Percentiles rank a stretch among this genome's conserved stretches.
These are phyloP conservation scores for Rickenella mellea DNA, from an alignment of 768 basidiomycete genomes.

Conservation along the genomic window DNA sequence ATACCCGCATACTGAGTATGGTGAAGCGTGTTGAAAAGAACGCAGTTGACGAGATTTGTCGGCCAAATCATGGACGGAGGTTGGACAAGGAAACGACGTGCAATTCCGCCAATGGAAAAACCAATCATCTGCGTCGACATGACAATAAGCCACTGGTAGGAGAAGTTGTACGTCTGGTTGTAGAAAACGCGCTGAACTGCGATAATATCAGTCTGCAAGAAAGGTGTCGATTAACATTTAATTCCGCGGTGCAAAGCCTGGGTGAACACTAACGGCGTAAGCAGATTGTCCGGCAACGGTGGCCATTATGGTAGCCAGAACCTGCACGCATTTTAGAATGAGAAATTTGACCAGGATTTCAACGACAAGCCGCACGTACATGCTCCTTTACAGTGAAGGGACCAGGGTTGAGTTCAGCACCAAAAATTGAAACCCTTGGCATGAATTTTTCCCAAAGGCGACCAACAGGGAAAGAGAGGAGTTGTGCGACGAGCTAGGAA, in stretches of 20 bases:
- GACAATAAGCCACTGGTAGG: slow-evolving; percentile 9
- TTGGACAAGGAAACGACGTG: slow-evolving; percentile 20
- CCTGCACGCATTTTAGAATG: slow-evolving; percentile 23
- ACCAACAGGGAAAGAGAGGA: slow-evolving; percentile 59
- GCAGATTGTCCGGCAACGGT: slow-evolving; percentile 50
- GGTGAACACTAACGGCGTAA: slow-evolving; percentile 38
- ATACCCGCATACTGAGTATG: slow-evolving; percentile 57
- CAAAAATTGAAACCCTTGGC: slow-evolving; percentile 44
- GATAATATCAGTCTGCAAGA: slow-evolving; percentile 16
- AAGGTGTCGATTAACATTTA: background rate
- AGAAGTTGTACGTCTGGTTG: slow-evolving; percentile 13
- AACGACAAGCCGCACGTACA: slow-evolving; percentile 67
- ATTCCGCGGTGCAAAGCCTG: background rate
- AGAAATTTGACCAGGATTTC: slow-evolving; percentile 13
- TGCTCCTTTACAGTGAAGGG: slow-evolving; percentile 72
- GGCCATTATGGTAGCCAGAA: slow-evolving; percentile 65
- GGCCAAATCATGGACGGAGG: slow-evolving; percentile 14
- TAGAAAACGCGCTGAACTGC: slow-evolving; percentile 20
- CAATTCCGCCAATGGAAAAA: slow-evolving; percentile 16
- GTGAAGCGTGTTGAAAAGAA: slow-evolving; percentile 25
- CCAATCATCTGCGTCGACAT: slow-evolving; percentile 15
- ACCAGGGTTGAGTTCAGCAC: slow-evolving; percentile 50
- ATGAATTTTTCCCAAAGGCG: slow-evolving; percentile 46
- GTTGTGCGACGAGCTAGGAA: slow-evolving; percentile 48
- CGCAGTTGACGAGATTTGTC: slow-evolving; percentile 17